phyloP scores from a whole-genome alignment of 1,284 basidiomycete species.

The Marasmius tenuissimus region DNA sequence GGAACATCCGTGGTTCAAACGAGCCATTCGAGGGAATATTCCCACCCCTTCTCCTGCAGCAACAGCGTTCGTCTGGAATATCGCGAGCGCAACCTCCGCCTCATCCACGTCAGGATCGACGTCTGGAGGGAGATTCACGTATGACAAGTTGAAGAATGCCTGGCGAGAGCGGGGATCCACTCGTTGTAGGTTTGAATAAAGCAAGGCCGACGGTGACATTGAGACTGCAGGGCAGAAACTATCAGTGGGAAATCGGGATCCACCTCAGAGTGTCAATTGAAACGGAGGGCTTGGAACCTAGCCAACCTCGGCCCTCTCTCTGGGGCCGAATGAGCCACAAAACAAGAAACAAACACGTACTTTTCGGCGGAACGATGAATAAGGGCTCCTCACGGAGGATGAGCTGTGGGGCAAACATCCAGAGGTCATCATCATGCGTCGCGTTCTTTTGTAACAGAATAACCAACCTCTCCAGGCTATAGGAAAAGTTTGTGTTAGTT shows the following conservation, averaged over 20 bases:
- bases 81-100: constrained; percentile 51
- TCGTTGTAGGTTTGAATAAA: constrained; percentile 34
- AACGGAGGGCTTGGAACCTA: neutral
- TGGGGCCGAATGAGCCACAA: neutral
- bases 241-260: neutral
- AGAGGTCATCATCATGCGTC: neutral
- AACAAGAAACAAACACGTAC: constrained; percentile 32
- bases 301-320: neutral
- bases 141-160: constrained; percentile 53
- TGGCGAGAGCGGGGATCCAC: constrained; percentile 32
- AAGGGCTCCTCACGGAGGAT: constrained; percentile 54
- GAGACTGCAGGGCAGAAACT: constrained; percentile 28
- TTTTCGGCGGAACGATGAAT: constrained; percentile 47
- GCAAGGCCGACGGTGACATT: constrained; percentile 41
- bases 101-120: constrained; percentile 37
- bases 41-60: constrained; percentile 48
- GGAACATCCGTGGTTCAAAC: constrained; percentile 66
- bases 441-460: neutral
- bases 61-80: constrained; percentile 67
- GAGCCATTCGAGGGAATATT: constrained; percentile 60
- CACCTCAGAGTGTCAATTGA: no score
- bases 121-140: constrained; percentile 46
- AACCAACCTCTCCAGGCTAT: neutral
- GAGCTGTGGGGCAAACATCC: constrained; percentile 51
- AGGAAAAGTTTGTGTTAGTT: neutral